These are phyloP conservation scores for Populus deltoides DNA, from an alignment of 345 rosid species.

Conservation along the genomic window DNA sequence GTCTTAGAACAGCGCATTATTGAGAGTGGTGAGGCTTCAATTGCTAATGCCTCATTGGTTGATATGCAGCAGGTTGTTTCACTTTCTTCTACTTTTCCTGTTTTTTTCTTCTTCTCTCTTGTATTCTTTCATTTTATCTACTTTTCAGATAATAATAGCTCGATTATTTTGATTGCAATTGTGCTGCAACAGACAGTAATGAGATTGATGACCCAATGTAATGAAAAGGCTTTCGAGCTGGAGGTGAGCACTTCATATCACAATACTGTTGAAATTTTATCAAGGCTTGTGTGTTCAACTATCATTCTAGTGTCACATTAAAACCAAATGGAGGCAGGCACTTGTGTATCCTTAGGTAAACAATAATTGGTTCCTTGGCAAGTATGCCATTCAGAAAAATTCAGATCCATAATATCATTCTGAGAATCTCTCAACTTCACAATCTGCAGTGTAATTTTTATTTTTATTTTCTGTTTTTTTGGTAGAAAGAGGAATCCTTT, in stretches of 20 bases:
- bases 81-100: neutral
- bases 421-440: neutral
- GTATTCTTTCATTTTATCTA: neutral
- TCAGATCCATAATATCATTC: neutral
- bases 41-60: slow-evolving; percentile 81
- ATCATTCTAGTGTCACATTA: neutral
- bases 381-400: neutral
- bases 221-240: slow-evolving; percentile 92
- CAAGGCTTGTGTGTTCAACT: neutral
- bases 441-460: neutral
- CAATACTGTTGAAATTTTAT: neutral
- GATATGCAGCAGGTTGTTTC: slow-evolving; percentile 93
- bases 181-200: slow-evolving; percentile 65
- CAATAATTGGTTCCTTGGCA: neutral
- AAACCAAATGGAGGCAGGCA: neutral
- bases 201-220: slow-evolving; percentile 91
- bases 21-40: slow-evolving; percentile 92
- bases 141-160: neutral
- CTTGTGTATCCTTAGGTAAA: neutral
- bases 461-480: neutral
- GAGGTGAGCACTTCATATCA: slow-evolving; percentile 55
- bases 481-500: neutral
- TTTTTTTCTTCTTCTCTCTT: neutral
- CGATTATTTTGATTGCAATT: slow-evolving; percentile 15
- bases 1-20: slow-evolving; percentile 75